Conservation (phyloP, 2,329 filamentous ascomycete species). For the Albophoma yamanashiensis region DNA sequence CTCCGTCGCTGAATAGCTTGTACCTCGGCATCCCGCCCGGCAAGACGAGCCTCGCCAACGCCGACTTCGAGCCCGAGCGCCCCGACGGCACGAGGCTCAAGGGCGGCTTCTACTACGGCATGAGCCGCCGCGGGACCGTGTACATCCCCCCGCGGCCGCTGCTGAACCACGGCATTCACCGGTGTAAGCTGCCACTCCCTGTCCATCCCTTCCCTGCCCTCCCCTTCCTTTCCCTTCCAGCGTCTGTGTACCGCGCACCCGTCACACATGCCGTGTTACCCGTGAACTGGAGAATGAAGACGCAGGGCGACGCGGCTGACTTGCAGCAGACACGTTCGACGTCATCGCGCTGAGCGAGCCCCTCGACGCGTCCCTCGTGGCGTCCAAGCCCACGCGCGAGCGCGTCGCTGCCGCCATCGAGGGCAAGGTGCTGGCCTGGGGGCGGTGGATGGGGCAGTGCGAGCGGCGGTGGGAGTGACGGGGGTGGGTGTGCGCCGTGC, state of each 20-base stretch:
- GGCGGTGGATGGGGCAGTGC: background rate
- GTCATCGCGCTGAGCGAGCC: background rate
- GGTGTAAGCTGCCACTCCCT: background rate
- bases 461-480: background rate
- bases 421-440: background rate
- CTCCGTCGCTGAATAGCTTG: background rate
- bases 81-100: background rate
- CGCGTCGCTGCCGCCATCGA: background rate
- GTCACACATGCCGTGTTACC: background rate
- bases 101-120: background rate
- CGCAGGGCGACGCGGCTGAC: background rate
- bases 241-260: no score
- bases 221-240: background rate
- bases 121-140: background rate
- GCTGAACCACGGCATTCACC: background rate
- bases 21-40: background rate
- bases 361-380: background rate
- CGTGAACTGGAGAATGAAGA: background rate
- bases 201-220: background rate
- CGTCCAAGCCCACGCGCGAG: background rate
- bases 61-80: background rate
- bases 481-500: background rate
- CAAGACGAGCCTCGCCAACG: background rate
- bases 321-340: background rate
- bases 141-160: background rate